These are phyloP conservation scores for Clarireedia paspali DNA, from an alignment of 2,329 filamentous ascomycete species.

Conservation along the genomic window DNA sequence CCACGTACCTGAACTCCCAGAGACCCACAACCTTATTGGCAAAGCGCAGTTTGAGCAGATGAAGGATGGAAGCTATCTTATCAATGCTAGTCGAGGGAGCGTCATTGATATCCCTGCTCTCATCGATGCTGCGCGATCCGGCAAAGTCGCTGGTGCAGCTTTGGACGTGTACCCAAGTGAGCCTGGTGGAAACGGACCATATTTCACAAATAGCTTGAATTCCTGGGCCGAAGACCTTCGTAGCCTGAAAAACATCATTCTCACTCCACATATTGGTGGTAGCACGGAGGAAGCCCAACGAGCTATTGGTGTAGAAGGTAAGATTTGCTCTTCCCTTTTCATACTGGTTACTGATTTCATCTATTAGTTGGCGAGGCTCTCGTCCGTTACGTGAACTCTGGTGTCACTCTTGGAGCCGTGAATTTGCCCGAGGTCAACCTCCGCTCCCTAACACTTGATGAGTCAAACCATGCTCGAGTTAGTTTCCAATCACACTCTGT, in stretches of 20 bases:
- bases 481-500: conserved; percentile 20
- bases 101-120: conserved; percentile 92
- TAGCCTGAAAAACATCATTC: conserved; percentile 80
- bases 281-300: conserved; percentile 97
- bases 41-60: conserved; percentile 71
- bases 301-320: conserved; percentile 84
- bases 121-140: conserved; percentile 75
- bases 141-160: conserved; percentile 89
- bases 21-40: conserved; percentile 92
- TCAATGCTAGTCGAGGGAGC: conserved; percentile 90
- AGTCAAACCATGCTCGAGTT: conserved; percentile 79
- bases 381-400: conserved; percentile 92
- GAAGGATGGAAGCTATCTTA: conserved; percentile 88
- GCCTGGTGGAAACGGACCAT: conserved; percentile 87
- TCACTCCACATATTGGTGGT: conserved; percentile 94
- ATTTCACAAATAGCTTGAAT: conserved; percentile 83
- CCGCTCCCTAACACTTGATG: conserved; percentile 81
- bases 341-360: background rate
- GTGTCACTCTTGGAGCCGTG: conserved; percentile 82
- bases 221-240: conserved; percentile 79
- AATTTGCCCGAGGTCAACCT: conserved; percentile 95
- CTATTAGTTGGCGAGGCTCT: conserved; percentile 70
- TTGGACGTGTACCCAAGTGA: conserved; percentile 94
- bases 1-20: conserved; percentile 87
- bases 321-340: conserved; percentile 9